Evolutionary conservation across 768 basidiomycete genomes (phyloP).

Genomic region (Paxillus rubicundulus): DNA sequence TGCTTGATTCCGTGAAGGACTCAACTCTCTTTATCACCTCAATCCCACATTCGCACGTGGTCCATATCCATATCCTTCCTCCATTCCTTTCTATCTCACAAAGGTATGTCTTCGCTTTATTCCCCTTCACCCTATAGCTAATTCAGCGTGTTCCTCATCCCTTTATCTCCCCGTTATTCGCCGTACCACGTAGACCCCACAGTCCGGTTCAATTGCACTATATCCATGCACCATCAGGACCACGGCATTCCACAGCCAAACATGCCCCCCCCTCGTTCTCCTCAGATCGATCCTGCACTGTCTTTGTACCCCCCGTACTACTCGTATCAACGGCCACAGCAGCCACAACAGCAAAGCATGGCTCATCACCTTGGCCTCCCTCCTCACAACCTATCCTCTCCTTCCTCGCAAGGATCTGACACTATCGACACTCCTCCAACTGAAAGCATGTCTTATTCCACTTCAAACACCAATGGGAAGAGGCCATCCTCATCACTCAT

Average conservation of each 20-base stretch:
- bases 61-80: not conserved
- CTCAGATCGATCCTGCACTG: slow-evolving; percentile 69
- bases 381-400: slow-evolving; percentile 64
- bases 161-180: slow-evolving; percentile 21
- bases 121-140: not conserved
- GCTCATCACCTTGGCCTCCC: slow-evolving; percentile 56
- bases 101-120: slow-evolving; percentile 11
- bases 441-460: slow-evolving; percentile 53
- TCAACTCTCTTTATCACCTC: not conserved
- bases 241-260: slow-evolving; percentile 38
- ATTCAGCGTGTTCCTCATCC: slow-evolving; percentile 16
- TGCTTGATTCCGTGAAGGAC: slow-evolving; percentile 9
- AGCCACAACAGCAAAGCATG: slow-evolving; percentile 48
- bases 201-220: slow-evolving; percentile 40
- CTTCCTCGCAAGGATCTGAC: slow-evolving; percentile 79
- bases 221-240: slow-evolving; percentile 45
- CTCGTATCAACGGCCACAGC: slow-evolving; percentile 47
- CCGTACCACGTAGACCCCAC: slow-evolving; percentile 23
- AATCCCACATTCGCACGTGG: slow-evolving; percentile 9
- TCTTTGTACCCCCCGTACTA: slow-evolving; percentile 69
- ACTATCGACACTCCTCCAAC: slow-evolving; percentile 70
- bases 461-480: slow-evolving; percentile 61
- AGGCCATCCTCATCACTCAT: slow-evolving; percentile 55
- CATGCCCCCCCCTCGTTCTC: slow-evolving; percentile 51
- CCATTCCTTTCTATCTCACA: slow-evolving; percentile 9